Conservation (phyloP, 2,329 filamentous ascomycete species). For the Xylaria sp. region DNA sequence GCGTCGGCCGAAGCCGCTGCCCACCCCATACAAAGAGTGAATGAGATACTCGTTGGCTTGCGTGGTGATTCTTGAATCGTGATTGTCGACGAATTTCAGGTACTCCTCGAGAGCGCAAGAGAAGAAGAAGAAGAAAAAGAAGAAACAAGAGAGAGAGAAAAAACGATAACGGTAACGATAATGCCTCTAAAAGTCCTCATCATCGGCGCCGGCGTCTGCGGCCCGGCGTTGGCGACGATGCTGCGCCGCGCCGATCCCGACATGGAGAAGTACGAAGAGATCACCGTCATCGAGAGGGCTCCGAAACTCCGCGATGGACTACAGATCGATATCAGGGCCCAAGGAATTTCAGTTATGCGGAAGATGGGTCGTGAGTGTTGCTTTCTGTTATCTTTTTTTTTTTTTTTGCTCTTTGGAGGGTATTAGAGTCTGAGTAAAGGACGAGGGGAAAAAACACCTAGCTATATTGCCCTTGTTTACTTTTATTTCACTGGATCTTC, state of each 20-base stretch:
- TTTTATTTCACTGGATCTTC: too few relatives aligned
- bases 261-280: slow-evolving; percentile 42
- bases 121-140: too few relatives aligned
- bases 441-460: not conserved
- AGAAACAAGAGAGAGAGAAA: not conserved
- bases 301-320: slow-evolving; percentile 54
- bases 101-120: not conserved
- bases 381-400: not conserved
- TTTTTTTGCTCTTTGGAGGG: not conserved
- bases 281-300: slow-evolving; percentile 58
- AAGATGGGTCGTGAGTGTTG: slow-evolving; percentile 50
- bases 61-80: too few relatives aligned
- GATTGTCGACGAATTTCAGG: not conserved
- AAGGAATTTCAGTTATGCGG: slow-evolving; percentile 53
- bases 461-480: not conserved
- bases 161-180: too few relatives aligned
- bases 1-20: not conserved
- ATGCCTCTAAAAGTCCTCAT: slow-evolving; percentile 59
- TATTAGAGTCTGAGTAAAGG: not conserved
- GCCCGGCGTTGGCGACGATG: slow-evolving; percentile 56
- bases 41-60: not conserved
- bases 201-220: slow-evolving; percentile 58
- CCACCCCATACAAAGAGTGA: not conserved
- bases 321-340: slow-evolving; percentile 59
- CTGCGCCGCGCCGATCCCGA: slow-evolving; percentile 52